Percentiles rank a stretch among this genome's conserved stretches.
phyloP scores from a whole-genome alignment of 2,329 filamentous ascomycete genomes.

The Penicillium sp. region DNA sequence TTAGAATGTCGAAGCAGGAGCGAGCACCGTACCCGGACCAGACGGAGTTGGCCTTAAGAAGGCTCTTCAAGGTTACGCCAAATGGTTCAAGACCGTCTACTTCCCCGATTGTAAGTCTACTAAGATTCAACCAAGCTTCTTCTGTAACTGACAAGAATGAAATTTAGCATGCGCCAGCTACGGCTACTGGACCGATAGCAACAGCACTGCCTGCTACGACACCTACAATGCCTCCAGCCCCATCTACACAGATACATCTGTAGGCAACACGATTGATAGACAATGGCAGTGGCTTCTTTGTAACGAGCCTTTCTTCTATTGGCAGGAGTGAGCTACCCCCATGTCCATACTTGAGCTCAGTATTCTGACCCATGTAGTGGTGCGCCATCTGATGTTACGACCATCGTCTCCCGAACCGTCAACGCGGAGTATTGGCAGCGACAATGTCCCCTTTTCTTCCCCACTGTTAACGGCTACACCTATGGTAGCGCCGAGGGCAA shows the following conservation, averaged over 20 bases:
- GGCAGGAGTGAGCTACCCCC: conserved; percentile 48
- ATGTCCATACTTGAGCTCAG: background rate
- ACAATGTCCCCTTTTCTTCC: conserved; percentile 60
- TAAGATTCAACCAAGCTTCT: background rate
- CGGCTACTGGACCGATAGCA: conserved; percentile 49
- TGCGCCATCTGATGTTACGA: conserved; percentile 46
- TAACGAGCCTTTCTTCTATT: conserved; percentile 63
- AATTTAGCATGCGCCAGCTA: conserved; percentile 47
- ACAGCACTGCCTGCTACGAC: conserved; percentile 54
- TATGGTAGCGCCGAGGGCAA: conserved; percentile 51
- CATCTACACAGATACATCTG: conserved; percentile 52
- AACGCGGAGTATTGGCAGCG: conserved; percentile 55
- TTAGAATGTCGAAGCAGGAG: conserved; percentile 34
- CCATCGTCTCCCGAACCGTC: conserved; percentile 56
- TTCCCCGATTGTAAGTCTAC: conserved; percentile 50
- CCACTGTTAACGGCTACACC: conserved; percentile 50
- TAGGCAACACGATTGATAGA: conserved; percentile 49
- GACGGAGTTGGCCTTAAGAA: conserved; percentile 56
- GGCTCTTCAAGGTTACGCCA: conserved; percentile 56
- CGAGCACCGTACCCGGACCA: conserved; percentile 32
- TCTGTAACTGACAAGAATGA: background rate
- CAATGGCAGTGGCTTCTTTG: conserved; percentile 64
- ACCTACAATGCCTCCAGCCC: conserved; percentile 53
- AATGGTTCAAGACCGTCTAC: conserved; percentile 50
- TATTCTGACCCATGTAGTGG: conserved; percentile 42